phyloP scores from a whole-genome alignment of 805 yeast genomes.

The Maudiozyma serrabonitensis region DNA sequence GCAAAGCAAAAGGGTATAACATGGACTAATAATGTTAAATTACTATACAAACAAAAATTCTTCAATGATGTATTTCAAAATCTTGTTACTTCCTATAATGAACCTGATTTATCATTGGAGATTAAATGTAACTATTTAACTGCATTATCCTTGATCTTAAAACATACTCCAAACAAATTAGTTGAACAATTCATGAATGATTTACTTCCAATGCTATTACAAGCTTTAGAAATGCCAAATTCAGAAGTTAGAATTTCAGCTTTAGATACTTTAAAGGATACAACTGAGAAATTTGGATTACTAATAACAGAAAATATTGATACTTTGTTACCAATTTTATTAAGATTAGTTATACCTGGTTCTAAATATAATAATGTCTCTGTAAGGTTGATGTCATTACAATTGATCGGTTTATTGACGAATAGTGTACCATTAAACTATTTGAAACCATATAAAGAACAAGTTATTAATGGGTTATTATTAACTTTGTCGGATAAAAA shows the following conservation, averaged over 20 bases:
- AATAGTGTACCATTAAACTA: slow-evolving; percentile 30
- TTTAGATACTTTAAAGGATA: slow-evolving; percentile 46
- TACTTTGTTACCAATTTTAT: slow-evolving; percentile 46
- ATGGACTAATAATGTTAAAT: slow-evolving; percentile 47
- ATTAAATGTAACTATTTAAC: slow-evolving; percentile 46
- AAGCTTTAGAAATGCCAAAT: slow-evolving; percentile 43
- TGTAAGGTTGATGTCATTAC: slow-evolving; percentile 49
- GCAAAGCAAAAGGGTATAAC: slow-evolving; percentile 36
- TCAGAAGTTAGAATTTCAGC: slow-evolving; percentile 50
- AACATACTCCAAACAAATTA: slow-evolving; percentile 52
- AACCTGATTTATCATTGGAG: slow-evolving; percentile 11
- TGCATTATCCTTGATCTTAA: slow-evolving; percentile 58
- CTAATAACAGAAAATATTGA: slow-evolving; percentile 45
- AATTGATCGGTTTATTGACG: slow-evolving; percentile 45
- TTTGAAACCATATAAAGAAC: slow-evolving; percentile 43
- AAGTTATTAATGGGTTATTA: slow-evolving; percentile 39
- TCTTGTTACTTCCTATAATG: slow-evolving; percentile 40
- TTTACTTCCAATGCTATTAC: slow-evolving; percentile 63
- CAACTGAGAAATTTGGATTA: slow-evolving; percentile 45
- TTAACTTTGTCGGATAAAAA: slow-evolving; percentile 60
- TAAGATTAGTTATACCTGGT: slow-evolving; percentile 25
- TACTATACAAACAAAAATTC: slow-evolving; percentile 72
- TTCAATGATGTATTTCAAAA: slow-evolving; percentile 52
- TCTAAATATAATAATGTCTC: slow-evolving; percentile 31
- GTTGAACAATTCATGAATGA: slow-evolving; percentile 53